phyloP scores from a whole-genome alignment of 495 filamentous ascomycete genomes.

The Aspergillus sparsus region DNA sequence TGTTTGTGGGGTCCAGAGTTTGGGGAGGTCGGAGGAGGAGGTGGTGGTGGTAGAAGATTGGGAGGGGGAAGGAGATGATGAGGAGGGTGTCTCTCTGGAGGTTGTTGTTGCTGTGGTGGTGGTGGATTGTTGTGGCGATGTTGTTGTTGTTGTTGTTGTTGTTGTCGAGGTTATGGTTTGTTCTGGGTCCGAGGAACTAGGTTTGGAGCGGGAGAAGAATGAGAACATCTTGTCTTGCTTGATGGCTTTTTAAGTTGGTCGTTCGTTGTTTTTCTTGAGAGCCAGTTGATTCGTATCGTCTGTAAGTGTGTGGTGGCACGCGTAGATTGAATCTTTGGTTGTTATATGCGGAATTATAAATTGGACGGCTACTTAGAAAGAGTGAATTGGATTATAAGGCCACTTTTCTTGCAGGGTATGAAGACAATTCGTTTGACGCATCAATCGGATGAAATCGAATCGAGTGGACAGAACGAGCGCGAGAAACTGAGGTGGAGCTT shows the following conservation, averaged over 20 bases:
- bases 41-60: slow-evolving; percentile 7
- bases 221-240: slow-evolving; percentile 11
- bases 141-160: slow-evolving; percentile 13
- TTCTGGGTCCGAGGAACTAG: slow-evolving; percentile 24
- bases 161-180: slow-evolving; percentile 24
- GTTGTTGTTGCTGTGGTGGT: slow-evolving; percentile 10
- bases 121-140: background rate
- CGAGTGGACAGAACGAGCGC: background rate
- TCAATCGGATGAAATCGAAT: background rate
- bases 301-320: background rate
- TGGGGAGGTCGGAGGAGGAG: slow-evolving; percentile 19
- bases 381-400: background rate
- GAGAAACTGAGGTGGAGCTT: slow-evolving; percentile 3
- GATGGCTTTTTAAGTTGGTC: background rate
- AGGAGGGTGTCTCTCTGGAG: background rate
- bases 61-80: background rate
- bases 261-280: background rate
- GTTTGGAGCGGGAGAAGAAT: slow-evolving; percentile 20
- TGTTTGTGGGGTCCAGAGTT: slow-evolving; percentile 25
- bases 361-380: background rate
- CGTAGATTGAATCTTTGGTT: too few relatives aligned
- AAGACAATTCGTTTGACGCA: slow-evolving; percentile 1
- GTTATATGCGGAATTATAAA: background rate
- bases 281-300: background rate
- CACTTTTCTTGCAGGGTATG: background rate